A percentile compares a stretch with the other conserved stretches of the same genome.
These are phyloP conservation scores for Phytophthora kernoviae DNA, from an alignment of 352 stramenopile genomes.

Conservation along the genomic window DNA sequence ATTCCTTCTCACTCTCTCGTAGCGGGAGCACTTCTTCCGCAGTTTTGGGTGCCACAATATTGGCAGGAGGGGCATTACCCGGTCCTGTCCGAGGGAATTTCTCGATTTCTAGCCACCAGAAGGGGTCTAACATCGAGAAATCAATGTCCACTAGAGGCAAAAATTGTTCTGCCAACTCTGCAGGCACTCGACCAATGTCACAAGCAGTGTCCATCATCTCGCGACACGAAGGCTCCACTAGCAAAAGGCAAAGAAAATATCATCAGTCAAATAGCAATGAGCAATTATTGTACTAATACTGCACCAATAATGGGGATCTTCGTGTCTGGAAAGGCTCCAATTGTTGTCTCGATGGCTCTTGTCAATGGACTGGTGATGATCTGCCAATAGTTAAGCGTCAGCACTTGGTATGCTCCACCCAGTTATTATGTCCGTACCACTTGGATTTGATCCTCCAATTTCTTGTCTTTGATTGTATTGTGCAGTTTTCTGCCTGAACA, in stretches of 20 bases:
- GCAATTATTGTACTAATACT: neutral
- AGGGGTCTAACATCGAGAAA: slow-evolving; percentile 48
- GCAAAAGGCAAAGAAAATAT: neutral
- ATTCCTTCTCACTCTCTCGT: slow-evolving; percentile 55
- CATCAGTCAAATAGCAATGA: slow-evolving; percentile 1
- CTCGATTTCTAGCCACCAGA: slow-evolving; percentile 70
- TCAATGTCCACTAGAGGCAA: slow-evolving; percentile 33
- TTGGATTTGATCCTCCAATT: slow-evolving; percentile 71
- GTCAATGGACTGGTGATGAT: slow-evolving; percentile 85
- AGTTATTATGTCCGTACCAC: slow-evolving; percentile 39
- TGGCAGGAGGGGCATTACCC: slow-evolving; percentile 21
- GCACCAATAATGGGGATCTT: slow-evolving; percentile 67
- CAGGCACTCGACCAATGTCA: slow-evolving; percentile 71
- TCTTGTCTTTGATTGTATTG: slow-evolving; percentile 34
- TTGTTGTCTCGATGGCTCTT: slow-evolving; percentile 82
- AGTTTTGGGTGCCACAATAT: slow-evolving; percentile 35
- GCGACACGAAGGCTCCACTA: slow-evolving; percentile 75
- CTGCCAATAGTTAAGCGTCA: slow-evolving; percentile 26
- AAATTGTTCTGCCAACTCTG: slow-evolving; percentile 48
- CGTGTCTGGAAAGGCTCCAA: slow-evolving; percentile 58
- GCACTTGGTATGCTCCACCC: neutral
- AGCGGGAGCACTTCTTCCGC: slow-evolving; percentile 58
- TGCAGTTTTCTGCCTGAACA: slow-evolving; percentile 50
- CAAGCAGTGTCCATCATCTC: slow-evolving; percentile 88
- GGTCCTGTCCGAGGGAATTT: slow-evolving; percentile 32